Base-by-base conservation (phyloP, 1,284 basidiomycete genomes). In the Malassezia obtusa region DNA sequence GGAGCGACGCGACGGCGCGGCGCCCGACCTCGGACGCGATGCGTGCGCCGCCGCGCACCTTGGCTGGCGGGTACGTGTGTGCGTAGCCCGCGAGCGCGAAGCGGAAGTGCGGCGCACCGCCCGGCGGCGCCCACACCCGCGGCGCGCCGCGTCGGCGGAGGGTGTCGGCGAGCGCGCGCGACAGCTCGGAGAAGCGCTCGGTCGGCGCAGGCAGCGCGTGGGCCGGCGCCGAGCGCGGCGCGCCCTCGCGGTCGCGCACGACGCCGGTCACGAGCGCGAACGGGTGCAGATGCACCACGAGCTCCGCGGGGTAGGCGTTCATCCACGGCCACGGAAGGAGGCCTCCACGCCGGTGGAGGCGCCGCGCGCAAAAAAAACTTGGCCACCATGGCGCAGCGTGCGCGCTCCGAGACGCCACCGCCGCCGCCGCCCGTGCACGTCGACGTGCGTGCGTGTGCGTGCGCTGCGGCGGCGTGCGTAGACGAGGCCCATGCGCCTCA, bases 1-100 rank as follows among this genome's bases (percentile, higher is more conserved):
- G 70, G 45, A 61, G 64, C 41, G 45, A 50, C 21, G 50, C 62
- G 49, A 57, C 62, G 12, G 45, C 64, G 30, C 45, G 59, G 12
- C 47, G 26, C 33, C 58, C 44, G 4, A 44, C 22, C 32, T 56
- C 58, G 11, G 43, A 30, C 8, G 24, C n/a, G 24, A 38, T 15
- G 14, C 40, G 38, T 25, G 9, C 17, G 3, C 28, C 36, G 2
- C 31, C 28, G 11, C 37, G 37, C 35, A 43, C 28, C 19, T 35
- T 24, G 12, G 43, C 48, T 2, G 52, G 48, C 14, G 39, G 52
- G 15, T 35, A 22, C 11, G 21, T 28, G 30, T 47, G 32, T 3
- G 15, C 45, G 21, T 37, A 35, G 15, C 38, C 39, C 12, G 28
- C 36, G 12, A 46, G 15, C 43, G 35, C 49, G 12, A 37, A 25